Evolutionary conservation across 768 basidiomycete species (phyloP), one percentile per base, ranked within the genome.

Genomic region (Paxillus ammoniavirescens): DNA sequence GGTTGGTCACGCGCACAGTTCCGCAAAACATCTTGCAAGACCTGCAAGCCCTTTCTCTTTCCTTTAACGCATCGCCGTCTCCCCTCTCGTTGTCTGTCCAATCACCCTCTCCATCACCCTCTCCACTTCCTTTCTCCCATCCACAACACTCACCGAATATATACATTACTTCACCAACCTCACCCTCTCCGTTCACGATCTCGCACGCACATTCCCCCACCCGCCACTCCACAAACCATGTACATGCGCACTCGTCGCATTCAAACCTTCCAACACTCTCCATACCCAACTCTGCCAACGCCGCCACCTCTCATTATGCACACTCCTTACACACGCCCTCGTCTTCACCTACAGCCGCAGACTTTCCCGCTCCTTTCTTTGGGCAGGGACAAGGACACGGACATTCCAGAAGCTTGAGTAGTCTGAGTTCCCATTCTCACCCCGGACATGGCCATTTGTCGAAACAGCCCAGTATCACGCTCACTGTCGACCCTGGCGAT

Each of bases 111-210:
- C 69, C 67, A 0, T 71, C 67, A 0, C 65, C 63, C 2, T 67
- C 67, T 2, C 68, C 67, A 0, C 53, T 64, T 44, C 30, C 47
- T 31, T 46, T 55, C 9, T 43, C 54, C 4, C 54, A 53, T 4
- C 57, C 50, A 7, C 67, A 45, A 10, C 53, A 70, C 40, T 81
- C 76, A 49, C 87, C 88, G 8, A 86, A 88, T 58, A 89, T 91
- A 60, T 87, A 78, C 64, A 76, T 91, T 59, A 91, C 86, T 3
- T 84, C 85, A 0, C 86, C 89, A 3, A 70, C 72, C 0, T 76
- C 78, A 3, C 65, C 80, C 18, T 72, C 72, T 5, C 65, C 69
- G 1, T 55, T 59, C 40, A 10, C 49, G 4, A 23, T 41, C 28
- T 42, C 66, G 13, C 62, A 68, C 48, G 49, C 64, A 17, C 59